phyloP scores from a whole-genome alignment of 2,329 filamentous ascomycete genomes.

The Teratosphaeriaceae sp. region DNA sequence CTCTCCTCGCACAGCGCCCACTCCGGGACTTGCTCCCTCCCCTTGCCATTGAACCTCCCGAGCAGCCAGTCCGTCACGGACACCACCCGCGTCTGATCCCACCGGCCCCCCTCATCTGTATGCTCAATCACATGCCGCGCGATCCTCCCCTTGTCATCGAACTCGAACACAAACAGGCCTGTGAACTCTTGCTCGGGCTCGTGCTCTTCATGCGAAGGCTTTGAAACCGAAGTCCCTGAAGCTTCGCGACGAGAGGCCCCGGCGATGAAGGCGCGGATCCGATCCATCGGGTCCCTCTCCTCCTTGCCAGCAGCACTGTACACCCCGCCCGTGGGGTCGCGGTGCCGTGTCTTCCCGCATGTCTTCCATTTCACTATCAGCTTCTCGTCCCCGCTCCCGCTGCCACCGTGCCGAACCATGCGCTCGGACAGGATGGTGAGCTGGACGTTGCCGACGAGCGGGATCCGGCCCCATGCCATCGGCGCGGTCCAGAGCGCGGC shows the following conservation, averaged over 20 bases:
- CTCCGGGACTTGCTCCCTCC: conserved; percentile 35
- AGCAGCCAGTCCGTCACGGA: conserved; percentile 92
- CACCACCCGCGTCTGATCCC: conserved; percentile 83
- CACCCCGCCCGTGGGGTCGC: conserved; percentile 37
- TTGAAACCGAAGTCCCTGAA: not conserved
- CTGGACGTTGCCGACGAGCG: conserved; percentile 82
- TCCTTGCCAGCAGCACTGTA: conserved; percentile 32
- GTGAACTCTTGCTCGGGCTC: conserved; percentile 64
- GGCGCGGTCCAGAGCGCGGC: conserved; percentile 95
- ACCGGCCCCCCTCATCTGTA: conserved; percentile 73
- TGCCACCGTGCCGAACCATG: conserved; percentile 58
- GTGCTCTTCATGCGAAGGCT: conserved; percentile 8
- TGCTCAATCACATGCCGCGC: conserved; percentile 90
- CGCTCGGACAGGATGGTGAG: conserved; percentile 85
- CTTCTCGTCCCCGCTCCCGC: conserved; percentile 56
- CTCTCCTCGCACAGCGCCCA: conserved; percentile 34
- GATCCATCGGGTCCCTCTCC: conserved; percentile 45
- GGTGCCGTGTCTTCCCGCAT: conserved; percentile 45
- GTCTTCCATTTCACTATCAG: conserved; percentile 89
- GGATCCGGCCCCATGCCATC: conserved; percentile 89
- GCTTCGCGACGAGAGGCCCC: conserved; percentile 25
- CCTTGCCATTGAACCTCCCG: conserved; percentile 60
- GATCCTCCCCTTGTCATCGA: conserved; percentile 79
- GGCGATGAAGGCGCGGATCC: conserved; percentile 49
- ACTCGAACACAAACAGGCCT: conserved; percentile 92